phyloP scores from a whole-genome alignment of 2,329 filamentous ascomycete genomes.

The Xylariaceae sp. region DNA sequence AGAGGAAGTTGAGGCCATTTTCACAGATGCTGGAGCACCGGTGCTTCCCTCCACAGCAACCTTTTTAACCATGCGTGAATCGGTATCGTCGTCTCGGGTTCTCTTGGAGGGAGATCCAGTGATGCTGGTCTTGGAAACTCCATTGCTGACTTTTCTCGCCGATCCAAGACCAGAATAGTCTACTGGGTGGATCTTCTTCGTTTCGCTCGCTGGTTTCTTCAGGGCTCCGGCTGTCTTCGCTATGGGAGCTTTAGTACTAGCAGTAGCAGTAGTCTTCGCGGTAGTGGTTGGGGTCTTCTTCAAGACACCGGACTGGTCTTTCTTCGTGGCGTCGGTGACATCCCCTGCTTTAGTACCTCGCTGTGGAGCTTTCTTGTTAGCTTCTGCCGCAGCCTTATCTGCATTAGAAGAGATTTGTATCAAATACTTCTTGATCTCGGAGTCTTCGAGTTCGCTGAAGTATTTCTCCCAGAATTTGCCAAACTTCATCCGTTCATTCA shows the following conservation, averaged over 20 bases:
- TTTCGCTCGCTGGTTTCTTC: constrained; percentile 3
- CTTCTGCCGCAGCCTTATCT: constrained; percentile 8
- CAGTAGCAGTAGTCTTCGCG: constrained; percentile 2
- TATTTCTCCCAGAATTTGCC: constrained; percentile 61
- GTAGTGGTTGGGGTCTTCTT: constrained; percentile 8
- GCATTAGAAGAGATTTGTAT: constrained; percentile 32
- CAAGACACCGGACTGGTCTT: constrained; percentile 10
- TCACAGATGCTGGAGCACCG: constrained; percentile 28
- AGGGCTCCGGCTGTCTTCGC: constrained; percentile 4
- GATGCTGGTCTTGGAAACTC: constrained; percentile 10
- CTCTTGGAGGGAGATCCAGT: constrained; percentile 27
- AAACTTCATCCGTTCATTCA: constrained; percentile 62
- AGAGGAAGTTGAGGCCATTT: constrained; percentile 16
- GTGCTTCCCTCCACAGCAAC: constrained; percentile 28
- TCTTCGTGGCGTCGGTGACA: constrained; percentile 12
- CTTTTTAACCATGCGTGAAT: constrained; percentile 35
- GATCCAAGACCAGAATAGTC: constrained; percentile 24
- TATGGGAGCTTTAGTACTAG: neutral
- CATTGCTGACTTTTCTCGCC: constrained; percentile 21
- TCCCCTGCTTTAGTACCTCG: neutral
- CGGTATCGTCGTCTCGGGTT: constrained; percentile 34
- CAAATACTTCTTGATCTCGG: constrained; percentile 45
- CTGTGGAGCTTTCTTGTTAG: neutral
- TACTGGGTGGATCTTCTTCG: constrained; percentile 13
- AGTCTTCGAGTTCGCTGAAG: constrained; percentile 55